These are phyloP conservation scores for Moniliella sp. DNA, from an alignment of 1,284 basidiomycete species.

Conservation along the genomic window DNA sequence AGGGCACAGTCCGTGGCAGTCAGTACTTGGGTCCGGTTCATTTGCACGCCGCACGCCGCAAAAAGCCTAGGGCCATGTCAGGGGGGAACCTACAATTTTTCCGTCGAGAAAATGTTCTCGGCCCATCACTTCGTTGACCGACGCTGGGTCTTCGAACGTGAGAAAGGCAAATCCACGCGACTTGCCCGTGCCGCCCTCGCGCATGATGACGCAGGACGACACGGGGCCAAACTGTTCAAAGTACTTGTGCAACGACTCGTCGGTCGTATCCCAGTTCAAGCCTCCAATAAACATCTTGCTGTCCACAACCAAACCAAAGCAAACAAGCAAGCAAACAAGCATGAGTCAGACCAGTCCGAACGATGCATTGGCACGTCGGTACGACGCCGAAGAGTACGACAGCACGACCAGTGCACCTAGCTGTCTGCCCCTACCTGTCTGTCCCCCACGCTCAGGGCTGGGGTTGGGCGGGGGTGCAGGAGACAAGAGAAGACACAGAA, in stretches of 20 bases:
- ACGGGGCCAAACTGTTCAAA: constrained; percentile 75
- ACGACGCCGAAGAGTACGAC: too few relatives aligned
- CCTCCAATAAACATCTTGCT: constrained; percentile 97
- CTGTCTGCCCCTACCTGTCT: too few relatives aligned
- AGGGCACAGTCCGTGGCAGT: too few relatives aligned
- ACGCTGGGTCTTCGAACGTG: constrained; percentile 64
- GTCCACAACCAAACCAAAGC: constrained; percentile 18
- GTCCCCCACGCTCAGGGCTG: too few relatives aligned
- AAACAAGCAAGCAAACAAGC: constrained; percentile 1
- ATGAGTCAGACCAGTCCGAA: constrained; percentile 3
- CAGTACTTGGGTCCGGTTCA: too few relatives aligned
- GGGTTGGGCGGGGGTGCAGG: too few relatives aligned
- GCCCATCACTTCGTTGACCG: constrained; percentile 70
- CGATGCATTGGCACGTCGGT: too few relatives aligned
- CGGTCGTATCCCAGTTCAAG: constrained; percentile 87
- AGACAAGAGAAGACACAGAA: too few relatives aligned
- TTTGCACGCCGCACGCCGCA: neutral
- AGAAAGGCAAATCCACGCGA: constrained; percentile 84
- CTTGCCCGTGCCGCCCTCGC: constrained; percentile 57
- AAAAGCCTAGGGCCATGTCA: constrained; percentile 2
- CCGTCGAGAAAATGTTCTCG: constrained; percentile 69
- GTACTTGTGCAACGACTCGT: constrained; percentile 63
- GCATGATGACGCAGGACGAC: constrained; percentile 81
- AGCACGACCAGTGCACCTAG: too few relatives aligned
- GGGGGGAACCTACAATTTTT: constrained; percentile 51